Evolutionary conservation across 768 basidiomycete species (phyloP), one percentile per base, ranked within the genome.

Genomic region (Tulasnella sp.): DNA sequence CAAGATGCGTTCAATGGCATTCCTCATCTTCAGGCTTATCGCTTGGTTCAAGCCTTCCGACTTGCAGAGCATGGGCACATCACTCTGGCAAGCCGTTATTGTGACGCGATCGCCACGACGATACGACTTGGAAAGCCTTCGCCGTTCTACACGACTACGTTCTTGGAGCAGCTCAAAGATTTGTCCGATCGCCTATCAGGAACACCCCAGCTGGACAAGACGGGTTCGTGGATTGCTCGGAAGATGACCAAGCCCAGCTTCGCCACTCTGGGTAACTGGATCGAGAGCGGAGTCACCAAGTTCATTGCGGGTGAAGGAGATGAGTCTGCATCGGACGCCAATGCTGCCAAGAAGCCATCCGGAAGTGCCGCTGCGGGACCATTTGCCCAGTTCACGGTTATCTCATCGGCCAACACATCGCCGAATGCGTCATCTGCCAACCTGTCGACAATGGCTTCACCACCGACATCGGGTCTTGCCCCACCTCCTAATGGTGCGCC

Each of bases 221-320:
- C 89, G 2, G 89, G 89, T 16, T 95, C 94, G 0, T 98, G 96
- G 96, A 95, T 96, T 78, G 88, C 90, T 18, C 89, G 90, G n/a
- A 96, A 95, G 84, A 88, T 97, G 81, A 89, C 91, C 46, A 96
- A 97, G 83, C 96, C 98, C 2, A 97, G 94, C 80, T 88, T 99
- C 71, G 96, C 98, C 84, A 92, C 92, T 44, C 91, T 99, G 74
- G 94, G 96, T 38, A 92, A 91, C 68, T 98, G 96, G 93, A 88
- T 99, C 36, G 97, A 96, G 85, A 93, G 94, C 18, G 90, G 93
- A 24, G 90, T 99, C 83, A 95, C 95, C 21, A 97, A 97, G 84
- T 92, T 99, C 82, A 96, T 99, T 80, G 94, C 97, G 12, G 98
- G 97, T 2, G 96, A 98, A 75, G 89, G 88, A n/a, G 93, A 93